Conservation (phyloP, 1,284 basidiomycete species). For the Boletus mariae region DNA sequence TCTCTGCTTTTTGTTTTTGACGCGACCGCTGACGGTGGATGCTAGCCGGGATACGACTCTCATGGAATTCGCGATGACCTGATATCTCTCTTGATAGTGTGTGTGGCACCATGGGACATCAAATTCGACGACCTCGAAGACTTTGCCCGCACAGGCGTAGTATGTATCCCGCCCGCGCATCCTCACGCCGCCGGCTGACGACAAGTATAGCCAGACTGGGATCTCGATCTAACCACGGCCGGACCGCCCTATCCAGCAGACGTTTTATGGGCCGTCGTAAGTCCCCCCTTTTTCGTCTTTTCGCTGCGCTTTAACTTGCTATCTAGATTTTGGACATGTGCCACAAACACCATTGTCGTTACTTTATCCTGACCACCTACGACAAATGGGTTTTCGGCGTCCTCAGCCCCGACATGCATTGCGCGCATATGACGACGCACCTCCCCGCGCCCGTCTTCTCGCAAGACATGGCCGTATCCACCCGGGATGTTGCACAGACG, state of each 20-base stretch:
- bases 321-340: conserved; percentile 15
- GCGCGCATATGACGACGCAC: conserved; percentile 7
- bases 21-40: not conserved
- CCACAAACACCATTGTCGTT: conserved; percentile 6
- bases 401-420: conserved; percentile 7
- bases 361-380: conserved; percentile 17
- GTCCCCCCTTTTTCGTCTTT: not conserved
- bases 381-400: conserved; percentile 14
- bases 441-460: conserved; percentile 10
- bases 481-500: not conserved
- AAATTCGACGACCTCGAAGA: conserved; percentile 6
- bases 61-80: not conserved
- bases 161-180: not conserved
- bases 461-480: not conserved
- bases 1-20: not conserved
- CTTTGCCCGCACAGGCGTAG: conserved; percentile 7
- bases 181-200: not conserved
- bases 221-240: conserved; percentile 1
- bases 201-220: conserved; percentile 1
- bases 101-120: conserved; percentile 10
- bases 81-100: conserved; percentile 8
- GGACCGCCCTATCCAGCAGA: not conserved
- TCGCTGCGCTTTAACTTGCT: too few species aligned
- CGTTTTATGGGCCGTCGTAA: conserved; percentile 14
- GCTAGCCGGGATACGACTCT: conserved; percentile 1